Base-by-base conservation (phyloP, 805 yeast genomes). In the Kazachstania bromeliacearum region DNA sequence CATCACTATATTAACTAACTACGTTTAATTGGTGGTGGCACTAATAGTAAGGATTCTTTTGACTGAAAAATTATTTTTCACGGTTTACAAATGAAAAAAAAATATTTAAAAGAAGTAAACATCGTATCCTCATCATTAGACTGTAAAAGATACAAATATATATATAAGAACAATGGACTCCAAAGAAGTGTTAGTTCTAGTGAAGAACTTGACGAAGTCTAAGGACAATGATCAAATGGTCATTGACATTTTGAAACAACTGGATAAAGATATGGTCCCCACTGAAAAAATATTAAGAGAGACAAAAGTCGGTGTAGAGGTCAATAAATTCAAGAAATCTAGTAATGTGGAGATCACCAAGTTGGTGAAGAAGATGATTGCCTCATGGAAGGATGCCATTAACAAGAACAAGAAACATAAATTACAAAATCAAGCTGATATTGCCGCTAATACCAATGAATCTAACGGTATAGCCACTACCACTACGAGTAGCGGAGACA, bases 251-350 rank as follows among this genome's bases (percentile, higher is more conserved):
- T 63, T 89, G 45, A 71, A 67, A 29, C 66, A 71, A 17, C 64
- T 89, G 42, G 77, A 80, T 46, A 73, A 70, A 38, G 84, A 83
- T 9, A 47, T 59, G 24, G 83, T 85, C 35, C 96, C 97, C 7
- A 78, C 94, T 1, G 97, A 89, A 54, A 74, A 77, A 55, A 66
- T 89, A 24, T 67, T 89, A 35, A 73, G 96, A 51, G 75, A 89
- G 52, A 92, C 98, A 7, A 87, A 85, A 59, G 89, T 92, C n/a
- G 98, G 98, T 45, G 89, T 92, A 13, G 89, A 88, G 7, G 96
- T 92, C 28, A 92, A 92, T 64, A 87, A 85, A 60, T 75, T 82
- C 51, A 75, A 95, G 45, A 63, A 83, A 7, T 75, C 77, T 32
- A 53, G 62, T 21, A 84, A 82, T 58, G 43, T 71, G 16, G 94